Evolutionary conservation across 2,329 filamentous ascomycete species (phyloP).

Genomic region (Aaosphaeria pasadenensis): DNA sequence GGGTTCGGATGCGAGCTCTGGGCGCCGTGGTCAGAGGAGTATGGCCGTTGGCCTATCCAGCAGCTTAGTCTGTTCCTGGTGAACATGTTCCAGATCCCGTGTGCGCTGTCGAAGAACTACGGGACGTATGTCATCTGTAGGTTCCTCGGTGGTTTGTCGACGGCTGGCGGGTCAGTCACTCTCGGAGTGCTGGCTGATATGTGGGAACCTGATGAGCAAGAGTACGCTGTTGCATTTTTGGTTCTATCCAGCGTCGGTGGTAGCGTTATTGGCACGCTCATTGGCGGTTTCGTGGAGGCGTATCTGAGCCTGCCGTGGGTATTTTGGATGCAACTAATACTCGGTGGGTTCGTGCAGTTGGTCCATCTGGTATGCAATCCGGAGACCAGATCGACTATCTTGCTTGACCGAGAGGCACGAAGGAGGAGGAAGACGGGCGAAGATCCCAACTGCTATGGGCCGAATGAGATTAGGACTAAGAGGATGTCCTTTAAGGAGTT

Average conservation of each 20-base stretch:
- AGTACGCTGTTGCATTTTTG: slow-evolving; percentile 59
- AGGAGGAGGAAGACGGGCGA: slow-evolving; percentile 62
- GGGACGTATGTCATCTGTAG: slow-evolving; percentile 44
- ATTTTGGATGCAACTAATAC: slow-evolving; percentile 81
- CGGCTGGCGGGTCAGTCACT: slow-evolving; percentile 62
- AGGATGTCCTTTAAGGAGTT: slow-evolving; percentile 44
- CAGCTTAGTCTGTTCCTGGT: slow-evolving; percentile 52
- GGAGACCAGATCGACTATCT: slow-evolving; percentile 70
- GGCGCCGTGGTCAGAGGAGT: slow-evolving; percentile 56
- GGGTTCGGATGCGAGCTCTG: slow-evolving; percentile 52
- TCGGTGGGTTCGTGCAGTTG: slow-evolving; percentile 66
- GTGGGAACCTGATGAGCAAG: slow-evolving; percentile 56
- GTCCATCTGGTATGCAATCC: slow-evolving; percentile 68
- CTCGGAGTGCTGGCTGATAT: slow-evolving; percentile 64
- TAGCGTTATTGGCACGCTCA: slow-evolving; percentile 53
- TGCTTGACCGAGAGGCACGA: slow-evolving; percentile 76
- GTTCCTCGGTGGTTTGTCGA: slow-evolving; percentile 56
- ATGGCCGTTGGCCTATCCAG: slow-evolving; percentile 51
- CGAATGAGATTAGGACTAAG: slow-evolving; percentile 57
- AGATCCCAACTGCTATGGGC: slow-evolving; percentile 63
- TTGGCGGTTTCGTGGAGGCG: slow-evolving; percentile 53
- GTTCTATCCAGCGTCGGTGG: slow-evolving; percentile 57
- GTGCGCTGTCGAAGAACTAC: slow-evolving; percentile 43
- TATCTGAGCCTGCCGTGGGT: slow-evolving; percentile 63
- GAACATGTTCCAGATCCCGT: slow-evolving; percentile 53